Evolutionary conservation across 2,329 filamentous ascomycete genomes (phyloP).

Genomic region (Orbilia brochopaga): DNA sequence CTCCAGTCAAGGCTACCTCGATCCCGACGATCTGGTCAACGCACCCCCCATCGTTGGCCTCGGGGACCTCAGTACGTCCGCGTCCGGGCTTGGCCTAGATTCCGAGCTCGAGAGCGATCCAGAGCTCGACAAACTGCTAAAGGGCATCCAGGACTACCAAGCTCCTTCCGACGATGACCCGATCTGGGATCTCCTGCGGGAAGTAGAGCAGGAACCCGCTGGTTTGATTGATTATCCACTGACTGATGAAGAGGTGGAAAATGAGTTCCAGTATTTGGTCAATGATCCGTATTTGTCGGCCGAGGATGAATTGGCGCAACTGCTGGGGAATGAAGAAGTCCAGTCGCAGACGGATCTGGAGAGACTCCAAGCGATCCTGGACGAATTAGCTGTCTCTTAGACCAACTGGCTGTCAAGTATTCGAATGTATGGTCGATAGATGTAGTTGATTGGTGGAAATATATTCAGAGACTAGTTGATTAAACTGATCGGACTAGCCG

Average conservation of each 20-base stretch:
- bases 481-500: background rate
- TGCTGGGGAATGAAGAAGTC: background rate
- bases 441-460: background rate
- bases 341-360: background rate
- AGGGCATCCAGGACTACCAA: background rate
- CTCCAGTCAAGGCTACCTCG: background rate
- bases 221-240: background rate
- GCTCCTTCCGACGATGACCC: background rate
- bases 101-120: background rate
- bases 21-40: background rate
- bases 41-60: background rate
- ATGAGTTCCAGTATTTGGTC: background rate
- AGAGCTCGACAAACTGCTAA: background rate
- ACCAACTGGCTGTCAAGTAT: background rate
- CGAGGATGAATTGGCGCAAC: background rate
- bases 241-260: background rate
- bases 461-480: background rate
- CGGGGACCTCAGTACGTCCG: background rate
- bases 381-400: background rate
- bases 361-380: background rate
- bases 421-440: background rate
- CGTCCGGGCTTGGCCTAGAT: too few relatives aligned
- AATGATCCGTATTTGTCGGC: background rate
- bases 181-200: background rate
- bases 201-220: background rate